Conservation (phyloP, 1,139 yeast species). For the Candida buenavistaensis region DNA sequence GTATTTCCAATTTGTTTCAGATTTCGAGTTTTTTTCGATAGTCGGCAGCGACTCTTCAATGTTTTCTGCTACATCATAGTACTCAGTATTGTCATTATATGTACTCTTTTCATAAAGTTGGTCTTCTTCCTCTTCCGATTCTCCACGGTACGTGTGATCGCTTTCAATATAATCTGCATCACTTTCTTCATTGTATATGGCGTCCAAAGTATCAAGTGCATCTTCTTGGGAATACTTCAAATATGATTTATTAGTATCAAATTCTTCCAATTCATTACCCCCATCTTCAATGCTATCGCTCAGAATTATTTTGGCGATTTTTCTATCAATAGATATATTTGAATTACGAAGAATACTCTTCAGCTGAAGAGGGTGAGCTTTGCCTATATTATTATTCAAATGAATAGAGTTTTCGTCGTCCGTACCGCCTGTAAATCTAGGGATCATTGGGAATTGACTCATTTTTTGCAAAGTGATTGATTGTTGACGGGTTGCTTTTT, state of each 20-base stretch:
- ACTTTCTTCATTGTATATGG: slow-evolving; percentile 3
- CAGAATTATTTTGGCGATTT: slow-evolving; percentile 6
- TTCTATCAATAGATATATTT: slow-evolving; percentile 5
- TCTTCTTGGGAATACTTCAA: slow-evolving; percentile 8
- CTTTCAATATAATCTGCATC: slow-evolving; percentile 13
- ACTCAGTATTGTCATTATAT: slow-evolving; percentile 5
- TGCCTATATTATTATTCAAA: slow-evolving; percentile 37
- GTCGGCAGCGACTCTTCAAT: no score
- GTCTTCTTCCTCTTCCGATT: slow-evolving; percentile 10
- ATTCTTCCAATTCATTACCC: slow-evolving; percentile 11
- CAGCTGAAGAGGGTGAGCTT: slow-evolving; percentile 33
- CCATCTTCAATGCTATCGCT: slow-evolving; percentile 7
- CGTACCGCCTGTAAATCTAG: slow-evolving; percentile 39
- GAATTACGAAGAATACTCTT: background rate
- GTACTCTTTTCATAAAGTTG: slow-evolving; percentile 5
- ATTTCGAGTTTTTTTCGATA: no score
- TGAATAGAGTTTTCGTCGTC: slow-evolving; percentile 47
- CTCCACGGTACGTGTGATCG: slow-evolving; percentile 15
- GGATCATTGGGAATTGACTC: slow-evolving; percentile 26
- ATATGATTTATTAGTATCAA: slow-evolving; percentile 11
- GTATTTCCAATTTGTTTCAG: no score
- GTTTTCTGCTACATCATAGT: slow-evolving; percentile 3
- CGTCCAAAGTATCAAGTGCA: slow-evolving; percentile 5
- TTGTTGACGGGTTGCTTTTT: no score
- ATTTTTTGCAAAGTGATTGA: slow-evolving; percentile 20